Evolutionary conservation across 2,329 filamentous ascomycete species (phyloP).

Genomic region (Alternaria panax): DNA sequence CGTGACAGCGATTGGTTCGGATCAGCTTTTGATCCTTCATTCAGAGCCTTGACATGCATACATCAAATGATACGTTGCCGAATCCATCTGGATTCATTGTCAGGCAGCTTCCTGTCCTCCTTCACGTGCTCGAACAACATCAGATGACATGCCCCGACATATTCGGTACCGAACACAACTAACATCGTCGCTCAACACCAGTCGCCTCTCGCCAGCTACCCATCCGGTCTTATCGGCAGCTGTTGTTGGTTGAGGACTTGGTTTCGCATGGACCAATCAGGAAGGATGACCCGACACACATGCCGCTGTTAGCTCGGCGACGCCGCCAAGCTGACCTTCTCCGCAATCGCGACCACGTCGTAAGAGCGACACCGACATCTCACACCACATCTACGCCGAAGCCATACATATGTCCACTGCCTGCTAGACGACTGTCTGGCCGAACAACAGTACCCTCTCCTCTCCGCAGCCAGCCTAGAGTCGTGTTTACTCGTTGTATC

Average conservation of each 20-base stretch:
- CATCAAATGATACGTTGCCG: constrained; percentile 33
- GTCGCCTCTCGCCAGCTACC: constrained; percentile 31
- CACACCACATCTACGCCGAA: constrained; percentile 27
- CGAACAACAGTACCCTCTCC: constrained; percentile 46
- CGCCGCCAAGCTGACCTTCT: constrained; percentile 31
- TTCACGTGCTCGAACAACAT: constrained; percentile 28
- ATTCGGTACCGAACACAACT: constrained; percentile 23
- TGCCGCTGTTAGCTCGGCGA: constrained; percentile 35
- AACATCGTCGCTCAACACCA: constrained; percentile 33
- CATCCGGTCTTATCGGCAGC: constrained; percentile 31
- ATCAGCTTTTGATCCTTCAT: constrained; percentile 26
- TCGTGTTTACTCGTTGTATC: constrained; percentile 48
- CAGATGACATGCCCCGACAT: constrained; percentile 17
- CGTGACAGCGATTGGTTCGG: constrained; percentile 37
- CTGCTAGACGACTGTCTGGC: constrained; percentile 52
- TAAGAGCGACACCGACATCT: constrained; percentile 32
- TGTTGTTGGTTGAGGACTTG: constrained; percentile 42
- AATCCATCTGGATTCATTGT: constrained; percentile 25
- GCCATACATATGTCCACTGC: constrained; percentile 38
- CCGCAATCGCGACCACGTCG: constrained; percentile 37
- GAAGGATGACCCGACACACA: constrained; percentile 27
- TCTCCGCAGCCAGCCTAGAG: constrained; percentile 55
- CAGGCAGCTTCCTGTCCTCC: constrained; percentile 31
- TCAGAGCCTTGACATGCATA: constrained; percentile 32
- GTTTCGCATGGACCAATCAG: constrained; percentile 36